Evolutionary conservation across 768 basidiomycete species (phyloP), one percentile per base, ranked within the genome.

Genomic region (Lactifluus hygrophoroides): DNA sequence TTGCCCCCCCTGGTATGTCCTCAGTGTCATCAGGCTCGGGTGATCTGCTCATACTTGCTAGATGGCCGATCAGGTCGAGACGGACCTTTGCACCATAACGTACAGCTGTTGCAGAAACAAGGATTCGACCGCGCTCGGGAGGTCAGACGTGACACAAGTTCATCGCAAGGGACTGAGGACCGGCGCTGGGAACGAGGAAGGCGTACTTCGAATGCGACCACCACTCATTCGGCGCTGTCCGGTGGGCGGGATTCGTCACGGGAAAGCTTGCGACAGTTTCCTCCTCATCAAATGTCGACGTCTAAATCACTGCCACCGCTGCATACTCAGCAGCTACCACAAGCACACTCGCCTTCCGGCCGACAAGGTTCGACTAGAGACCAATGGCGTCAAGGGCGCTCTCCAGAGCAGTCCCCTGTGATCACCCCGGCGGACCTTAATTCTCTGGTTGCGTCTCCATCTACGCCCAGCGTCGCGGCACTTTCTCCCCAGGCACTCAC

Each of bases 81-180:
- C 42, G 62, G 70, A 19, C 72, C 76, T 11, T 69, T 75, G 30
- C 77, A 78, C 58, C 69, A 73, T 53, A 64, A 75, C 54, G 69
- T 86, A 2, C 84, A 86, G 57, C 68, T 86, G 7, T 67, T 88
- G 52, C 86, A 86, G 67, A 89, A 86, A 69, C 67, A 75, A 53
- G 58, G 60, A 9, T 60, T 61, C 34, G 69, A 70, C 10, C 66
- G 65, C 11, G 32, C 63, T 21, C 63, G 57, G 16, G 58, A 59
- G 40, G 17, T 49, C 16, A 63, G 64, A 54, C 68, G 66, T 19
- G 68, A 69, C 42, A 44, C 50, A 38, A 23, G 27, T 3, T 53
- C 61, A 25, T 55, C 60, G 6, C 60, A 64, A 16, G 61, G 48
- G 30, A 37, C 42, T 17, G 63, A 64, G 28, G 63, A 62, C 25